A percentile compares a stretch with the other conserved stretches of the same genome.
Conservation (phyloP, 2,329 filamentous ascomycete genomes). For the Arthrobotrys musiformis region DNA sequence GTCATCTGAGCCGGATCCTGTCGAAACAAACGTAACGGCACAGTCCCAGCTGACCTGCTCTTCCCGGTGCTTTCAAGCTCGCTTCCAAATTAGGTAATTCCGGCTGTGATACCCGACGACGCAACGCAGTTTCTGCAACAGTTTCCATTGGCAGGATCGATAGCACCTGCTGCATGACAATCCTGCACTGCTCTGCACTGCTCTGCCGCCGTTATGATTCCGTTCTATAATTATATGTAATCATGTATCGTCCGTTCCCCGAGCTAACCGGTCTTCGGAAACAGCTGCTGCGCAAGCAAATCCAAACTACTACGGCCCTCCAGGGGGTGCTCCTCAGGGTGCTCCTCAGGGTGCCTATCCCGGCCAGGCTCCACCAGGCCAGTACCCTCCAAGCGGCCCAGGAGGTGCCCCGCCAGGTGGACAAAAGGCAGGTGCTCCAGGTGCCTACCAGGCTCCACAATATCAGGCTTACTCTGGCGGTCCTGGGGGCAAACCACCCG, state of each 20-base stretch:
- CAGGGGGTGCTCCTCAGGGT: constrained; percentile 34
- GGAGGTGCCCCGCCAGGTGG: constrained; percentile 29
- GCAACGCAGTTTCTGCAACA: constrained; percentile 51
- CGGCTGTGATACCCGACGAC: constrained; percentile 27
- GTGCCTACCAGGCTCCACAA: constrained; percentile 36
- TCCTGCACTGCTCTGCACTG: neutral
- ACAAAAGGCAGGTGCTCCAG: constrained; percentile 27
- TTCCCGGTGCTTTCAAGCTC: constrained; percentile 31
- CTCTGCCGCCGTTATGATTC: too few species aligned
- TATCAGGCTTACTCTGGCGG: constrained; percentile 46
- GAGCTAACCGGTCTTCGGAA: constrained; percentile 35
- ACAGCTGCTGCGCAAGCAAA: constrained; percentile 50
- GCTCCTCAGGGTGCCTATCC: constrained; percentile 30
- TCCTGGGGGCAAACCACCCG: constrained; percentile 32
- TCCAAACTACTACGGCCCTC: constrained; percentile 51
- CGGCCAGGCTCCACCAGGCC: constrained; percentile 39
- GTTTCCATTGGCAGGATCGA: neutral
- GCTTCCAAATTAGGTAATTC: constrained; percentile 56
- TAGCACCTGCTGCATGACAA: neutral
- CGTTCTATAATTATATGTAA: too few species aligned
- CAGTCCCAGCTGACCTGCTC: constrained; percentile 40
- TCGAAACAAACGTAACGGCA: too few species aligned
- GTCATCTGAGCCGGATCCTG: constrained; percentile 23
- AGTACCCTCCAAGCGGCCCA: constrained; percentile 29
- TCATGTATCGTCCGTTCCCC: neutral